These are phyloP conservation scores for Ustilago esculenta DNA, from an alignment of 1,284 basidiomycete species.

Conservation along the genomic window DNA sequence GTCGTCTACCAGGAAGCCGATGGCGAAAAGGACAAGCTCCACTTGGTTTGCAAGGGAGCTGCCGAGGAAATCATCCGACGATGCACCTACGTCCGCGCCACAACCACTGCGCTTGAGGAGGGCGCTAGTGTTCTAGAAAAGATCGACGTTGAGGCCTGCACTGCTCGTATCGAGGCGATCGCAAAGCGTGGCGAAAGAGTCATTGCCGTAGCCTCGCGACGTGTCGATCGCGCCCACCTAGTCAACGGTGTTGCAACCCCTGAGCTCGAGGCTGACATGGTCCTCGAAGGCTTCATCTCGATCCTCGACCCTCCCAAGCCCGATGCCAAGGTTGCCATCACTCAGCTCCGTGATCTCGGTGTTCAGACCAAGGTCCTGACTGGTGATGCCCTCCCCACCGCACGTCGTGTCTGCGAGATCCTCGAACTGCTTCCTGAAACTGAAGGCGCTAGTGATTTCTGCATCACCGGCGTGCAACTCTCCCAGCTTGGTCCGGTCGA, in stretches of 20 bases:
- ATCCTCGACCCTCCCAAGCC: no score
- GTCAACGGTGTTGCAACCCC: background rate
- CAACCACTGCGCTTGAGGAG: no score
- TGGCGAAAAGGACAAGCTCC: constrained; percentile 5
- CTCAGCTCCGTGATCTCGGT: no score
- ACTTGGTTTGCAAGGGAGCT: constrained; percentile 9
- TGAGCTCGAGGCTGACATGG: background rate
- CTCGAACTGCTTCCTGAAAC: no score
- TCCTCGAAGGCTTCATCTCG: no score
- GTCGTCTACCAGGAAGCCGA: constrained; percentile 3
- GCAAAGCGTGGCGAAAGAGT: constrained; percentile 6
- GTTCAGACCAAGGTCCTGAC: no score
- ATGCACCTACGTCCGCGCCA: constrained; percentile 5
- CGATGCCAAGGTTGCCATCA: no score
- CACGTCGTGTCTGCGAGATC: no score
- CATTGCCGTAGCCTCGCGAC: constrained; percentile 4
- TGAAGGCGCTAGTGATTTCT: no score
- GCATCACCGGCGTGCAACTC: no score
- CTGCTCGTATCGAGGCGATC: constrained; percentile 1
- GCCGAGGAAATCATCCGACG: constrained; percentile 7
- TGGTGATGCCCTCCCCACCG: no score
- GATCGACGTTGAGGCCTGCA: constrained; percentile 5
- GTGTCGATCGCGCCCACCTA: background rate
- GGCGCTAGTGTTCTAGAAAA: background rate
- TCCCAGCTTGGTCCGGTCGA: no score